Evolutionary conservation across 768 basidiomycete genomes (phyloP), one percentile per base, ranked within the genome.

Genomic region (Tephrocybe sp.): DNA sequence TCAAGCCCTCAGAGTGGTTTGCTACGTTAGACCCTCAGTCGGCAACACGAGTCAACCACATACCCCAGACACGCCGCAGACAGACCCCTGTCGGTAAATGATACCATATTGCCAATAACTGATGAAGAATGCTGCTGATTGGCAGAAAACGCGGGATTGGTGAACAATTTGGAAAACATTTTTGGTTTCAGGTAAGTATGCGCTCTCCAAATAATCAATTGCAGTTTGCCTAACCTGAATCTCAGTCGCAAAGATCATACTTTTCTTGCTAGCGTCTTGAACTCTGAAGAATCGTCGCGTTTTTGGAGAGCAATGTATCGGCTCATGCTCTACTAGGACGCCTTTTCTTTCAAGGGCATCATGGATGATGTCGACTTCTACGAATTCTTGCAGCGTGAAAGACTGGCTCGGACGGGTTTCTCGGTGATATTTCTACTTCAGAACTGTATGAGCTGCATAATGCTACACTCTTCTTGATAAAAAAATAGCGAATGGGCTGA

Each of bases 181-280:
- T 77, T 70, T 53, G 76, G 75, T 45, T 57, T 64, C 45, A 68
- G 68, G 76, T n/a, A n/a, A n/a, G n/a, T 68, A 60, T 39, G 64
- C 56, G 32, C 11, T 34, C 31, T 47, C 13, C 5, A 39, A 39
- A 14, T 19, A 11, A 12, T 10, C 46, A 12, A 12, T 16, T 41
- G 32, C 16, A 1, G 12, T n/a, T 4, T 19, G 26, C n/a, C n/a
- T 13, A 48, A 35, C 41, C 17, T 26, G 6, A n/a, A 3, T 5
- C 35, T 26, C 48, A 74, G 74, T 35, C 54, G 69, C 55, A 72
- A 75, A 53, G 69, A 74, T 42, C 70, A 68, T 19, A 60, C 59
- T 5, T 70, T 61, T 16, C 45, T 35, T 7, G 60, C 38, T 13
- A 73, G 68, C 48, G 55, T 39, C 17, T 61, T 77, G 12, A 55